These are phyloP conservation scores for Talaromyces sp. DNA, from an alignment of 2,329 filamentous ascomycete genomes.

Conservation along the genomic window DNA sequence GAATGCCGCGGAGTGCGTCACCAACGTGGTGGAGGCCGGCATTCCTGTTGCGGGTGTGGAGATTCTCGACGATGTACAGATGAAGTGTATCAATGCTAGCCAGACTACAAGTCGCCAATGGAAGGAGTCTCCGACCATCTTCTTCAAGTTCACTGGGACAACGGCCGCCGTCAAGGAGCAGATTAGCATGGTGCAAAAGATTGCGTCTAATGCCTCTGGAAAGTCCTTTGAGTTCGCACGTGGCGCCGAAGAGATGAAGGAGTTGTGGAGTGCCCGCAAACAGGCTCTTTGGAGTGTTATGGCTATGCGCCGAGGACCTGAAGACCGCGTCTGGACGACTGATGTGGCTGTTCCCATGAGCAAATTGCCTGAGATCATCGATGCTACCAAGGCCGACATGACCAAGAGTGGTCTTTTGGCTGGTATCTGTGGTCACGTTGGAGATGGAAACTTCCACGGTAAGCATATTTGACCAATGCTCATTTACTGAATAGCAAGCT, in stretches of 20 bases:
- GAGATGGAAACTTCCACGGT: slow-evolving; percentile 75
- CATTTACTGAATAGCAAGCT: not conserved
- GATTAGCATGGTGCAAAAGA: slow-evolving; percentile 60
- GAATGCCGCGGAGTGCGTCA: slow-evolving; percentile 76
- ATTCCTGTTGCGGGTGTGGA: slow-evolving; percentile 90
- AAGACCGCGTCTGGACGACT: slow-evolving; percentile 73
- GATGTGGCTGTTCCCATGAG: slow-evolving; percentile 80
- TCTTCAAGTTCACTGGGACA: slow-evolving; percentile 75
- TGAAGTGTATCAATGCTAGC: slow-evolving; percentile 67
- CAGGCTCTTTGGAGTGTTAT: slow-evolving; percentile 74
- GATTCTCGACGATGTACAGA: slow-evolving; percentile 89
- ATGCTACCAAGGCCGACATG: slow-evolving; percentile 68
- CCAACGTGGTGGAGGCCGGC: slow-evolving; percentile 75
- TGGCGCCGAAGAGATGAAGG: slow-evolving; percentile 64
- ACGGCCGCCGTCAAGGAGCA: slow-evolving; percentile 65
- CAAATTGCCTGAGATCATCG: slow-evolving; percentile 70
- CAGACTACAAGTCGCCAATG: slow-evolving; percentile 56
- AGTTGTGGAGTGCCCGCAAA: slow-evolving; percentile 76
- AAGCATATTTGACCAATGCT: slow-evolving; percentile 24
- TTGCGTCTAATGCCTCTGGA: slow-evolving; percentile 58
- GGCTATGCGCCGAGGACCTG: slow-evolving; percentile 61
- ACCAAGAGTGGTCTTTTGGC: slow-evolving; percentile 63
- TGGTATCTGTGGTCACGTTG: slow-evolving; percentile 72
- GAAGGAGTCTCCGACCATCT: slow-evolving; percentile 71
- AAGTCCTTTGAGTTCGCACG: slow-evolving; percentile 70